These are phyloP conservation scores for Teunomyces lycoperdinae DNA, from an alignment of 805 yeast species.

Conservation along the genomic window DNA sequence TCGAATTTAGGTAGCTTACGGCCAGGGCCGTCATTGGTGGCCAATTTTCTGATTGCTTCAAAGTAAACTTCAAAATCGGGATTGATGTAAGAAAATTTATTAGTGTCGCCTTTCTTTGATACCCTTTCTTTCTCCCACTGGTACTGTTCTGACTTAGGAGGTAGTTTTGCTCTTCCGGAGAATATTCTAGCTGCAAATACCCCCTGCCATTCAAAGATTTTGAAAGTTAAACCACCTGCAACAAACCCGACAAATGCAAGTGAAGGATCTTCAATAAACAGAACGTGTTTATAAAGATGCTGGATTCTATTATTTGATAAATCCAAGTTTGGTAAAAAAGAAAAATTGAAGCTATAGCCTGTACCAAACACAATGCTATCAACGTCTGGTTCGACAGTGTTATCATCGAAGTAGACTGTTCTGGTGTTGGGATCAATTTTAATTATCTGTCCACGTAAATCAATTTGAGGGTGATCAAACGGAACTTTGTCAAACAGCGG, in stretches of 20 bases:
- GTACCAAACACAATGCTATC: conserved; percentile 24
- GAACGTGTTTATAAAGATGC: conserved; percentile 31
- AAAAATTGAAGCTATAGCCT: conserved; percentile 21
- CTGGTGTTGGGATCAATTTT: conserved; percentile 6
- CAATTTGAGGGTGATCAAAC: conserved; percentile 9
- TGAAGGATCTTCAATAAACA: conserved; percentile 28
- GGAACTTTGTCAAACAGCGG: conserved; percentile 9
- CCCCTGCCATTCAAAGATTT: conserved; percentile 42
- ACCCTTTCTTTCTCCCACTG: conserved; percentile 29
- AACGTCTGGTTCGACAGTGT: conserved; percentile 11
- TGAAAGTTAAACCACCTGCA: conserved; percentile 37
- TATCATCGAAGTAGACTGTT: conserved; percentile 20
- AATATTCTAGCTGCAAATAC: conserved; percentile 31
- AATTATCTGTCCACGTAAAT: conserved; percentile 7
- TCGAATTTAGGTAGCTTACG: conserved; percentile 20
- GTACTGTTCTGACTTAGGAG: conserved; percentile 24
- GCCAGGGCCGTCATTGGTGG: conserved; percentile 22
- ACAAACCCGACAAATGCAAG: conserved; percentile 36
- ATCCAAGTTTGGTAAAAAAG: conserved; percentile 19
- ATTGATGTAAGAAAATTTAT: conserved; percentile 18
- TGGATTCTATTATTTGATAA: conserved; percentile 27
- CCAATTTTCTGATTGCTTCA: conserved; percentile 17
- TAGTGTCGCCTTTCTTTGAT: conserved; percentile 27
- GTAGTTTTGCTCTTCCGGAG: conserved; percentile 28
- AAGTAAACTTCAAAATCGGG: conserved; percentile 22